Evolutionary conservation across 208 protist species (phyloP), one percentile per base, ranked within the genome.

Genomic region (Trypanosoma platydactyli): DNA sequence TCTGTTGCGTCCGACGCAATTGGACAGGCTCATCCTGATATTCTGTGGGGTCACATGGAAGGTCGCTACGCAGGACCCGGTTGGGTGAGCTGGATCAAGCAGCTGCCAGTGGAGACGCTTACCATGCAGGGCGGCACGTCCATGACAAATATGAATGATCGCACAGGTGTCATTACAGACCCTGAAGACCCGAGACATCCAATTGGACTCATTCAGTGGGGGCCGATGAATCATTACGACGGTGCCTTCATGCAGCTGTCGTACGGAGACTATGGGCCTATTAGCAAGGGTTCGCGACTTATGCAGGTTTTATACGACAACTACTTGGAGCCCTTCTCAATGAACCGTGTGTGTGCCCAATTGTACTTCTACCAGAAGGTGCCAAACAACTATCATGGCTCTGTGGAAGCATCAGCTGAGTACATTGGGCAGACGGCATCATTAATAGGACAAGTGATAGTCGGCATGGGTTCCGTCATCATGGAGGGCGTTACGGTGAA

Each of bases 231-330:
- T 29, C 64, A 84, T 46, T 76, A 79, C 46, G 89, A 95, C 62
- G 86, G 82, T 24, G 68, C 81, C 29, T 83, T 91, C 42, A 72
- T 87, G 57, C 79, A 90, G 72, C 48, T 95, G 15, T 76, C 81
- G 12, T 80, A 77, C 45, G 85, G 83, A 20, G 68, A 91, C 67
- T 95, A 82, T 57, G 89, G 83, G 29, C 20, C 59, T 3, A 81
- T 88, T 16, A 54, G 72, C 12, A 75, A 83, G 38, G 74, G 83
- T 20, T 82, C 86, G 3, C 84, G 89, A 13, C 81, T 95, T 12
- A 83, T 95, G 83, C 89, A 95, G 74, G 76, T 92, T 41, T 77
- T 95, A 25, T 95, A 95, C 79, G 86, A 93, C 49, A 93, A 90
- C 70, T 95, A 95, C 61, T 71, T 95, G 13, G 86, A 95, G 68